A percentile compares a stretch with the other conserved stretches of the same genome.
These are phyloP conservation scores for Croton setiger DNA, from an alignment of 441 rosid genomes.

Conservation along the genomic window DNA sequence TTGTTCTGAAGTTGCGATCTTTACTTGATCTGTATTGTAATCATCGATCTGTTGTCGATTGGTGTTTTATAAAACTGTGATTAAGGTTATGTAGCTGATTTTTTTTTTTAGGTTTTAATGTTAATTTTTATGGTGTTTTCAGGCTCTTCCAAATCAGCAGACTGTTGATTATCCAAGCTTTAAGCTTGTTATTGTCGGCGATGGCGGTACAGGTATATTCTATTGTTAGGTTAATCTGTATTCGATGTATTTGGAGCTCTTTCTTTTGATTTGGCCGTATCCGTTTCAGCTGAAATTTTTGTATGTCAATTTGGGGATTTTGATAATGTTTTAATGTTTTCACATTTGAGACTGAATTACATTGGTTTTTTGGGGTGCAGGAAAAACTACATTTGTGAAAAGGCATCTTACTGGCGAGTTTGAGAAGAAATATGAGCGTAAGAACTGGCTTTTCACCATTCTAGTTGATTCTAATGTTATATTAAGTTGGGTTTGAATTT, in stretches of 20 bases:
- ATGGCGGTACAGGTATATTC: conserved; percentile 52
- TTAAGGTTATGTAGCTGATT: not conserved
- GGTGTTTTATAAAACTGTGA: not conserved
- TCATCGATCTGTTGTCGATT: not conserved
- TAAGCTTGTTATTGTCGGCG: conserved; percentile 62
- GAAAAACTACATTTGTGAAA: conserved; percentile 56
- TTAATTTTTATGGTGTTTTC: not conserved
- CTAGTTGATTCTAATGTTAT: not conserved
- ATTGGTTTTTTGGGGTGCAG: conserved; percentile 19
- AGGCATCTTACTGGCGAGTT: conserved; percentile 60
- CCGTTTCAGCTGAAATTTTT: not conserved
- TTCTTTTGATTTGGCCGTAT: not conserved
- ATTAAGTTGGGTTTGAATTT: too few relatives aligned
- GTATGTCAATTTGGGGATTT: not conserved
- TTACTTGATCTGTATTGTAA: not conserved
- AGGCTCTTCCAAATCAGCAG: conserved; percentile 57
- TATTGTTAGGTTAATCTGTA: not conserved
- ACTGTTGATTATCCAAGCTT: conserved; percentile 55
- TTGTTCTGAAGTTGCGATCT: not conserved
- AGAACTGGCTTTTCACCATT: not conserved
- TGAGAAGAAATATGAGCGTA: conserved; percentile 57
- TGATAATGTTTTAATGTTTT: not conserved
- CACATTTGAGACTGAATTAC: not conserved
- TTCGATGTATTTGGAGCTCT: not conserved
- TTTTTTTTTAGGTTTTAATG: not conserved